Percentiles rank a stretch among this genome's conserved stretches.
phyloP scores from a whole-genome alignment of 805 yeast species.

The Yueomyces sp. region DNA sequence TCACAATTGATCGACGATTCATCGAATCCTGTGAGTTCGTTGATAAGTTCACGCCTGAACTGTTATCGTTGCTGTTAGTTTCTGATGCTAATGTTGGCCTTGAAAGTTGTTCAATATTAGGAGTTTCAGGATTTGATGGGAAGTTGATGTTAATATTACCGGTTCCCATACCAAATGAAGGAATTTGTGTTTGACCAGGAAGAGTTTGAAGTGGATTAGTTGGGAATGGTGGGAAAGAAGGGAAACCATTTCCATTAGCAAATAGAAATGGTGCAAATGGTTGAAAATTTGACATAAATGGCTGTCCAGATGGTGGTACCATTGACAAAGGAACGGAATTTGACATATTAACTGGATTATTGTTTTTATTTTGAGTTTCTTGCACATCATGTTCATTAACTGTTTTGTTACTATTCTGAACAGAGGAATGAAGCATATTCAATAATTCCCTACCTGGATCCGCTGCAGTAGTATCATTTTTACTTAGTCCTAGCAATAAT shows the following conservation, averaged over 20 bases:
- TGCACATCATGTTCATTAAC: background rate
- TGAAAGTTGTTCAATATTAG: conserved; percentile 28
- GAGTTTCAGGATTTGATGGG: conserved; percentile 15
- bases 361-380: background rate
- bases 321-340: background rate
- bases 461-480: conserved; percentile 15
- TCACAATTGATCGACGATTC: conserved; percentile 26
- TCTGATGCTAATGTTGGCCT: conserved; percentile 24
- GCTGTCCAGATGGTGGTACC: conserved; percentile 1
- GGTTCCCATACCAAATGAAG: background rate
- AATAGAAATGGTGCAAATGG: conserved; percentile 25
- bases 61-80: conserved; percentile 1
- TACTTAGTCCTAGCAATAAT: conserved; percentile 44
- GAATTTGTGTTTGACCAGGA: conserved; percentile 4
- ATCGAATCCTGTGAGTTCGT: background rate
- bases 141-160: background rate
- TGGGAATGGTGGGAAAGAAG: conserved; percentile 4
- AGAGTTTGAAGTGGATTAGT: conserved; percentile 4
- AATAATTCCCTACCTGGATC: conserved; percentile 74
- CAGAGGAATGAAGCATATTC: conserved; percentile 42
- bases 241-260: conserved; percentile 8
- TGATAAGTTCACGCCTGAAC: background rate
- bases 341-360: background rate
- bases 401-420: conserved; percentile 8
- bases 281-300: conserved; percentile 10